Evolutionary conservation across 345 rosid genomes (phyloP).

Genomic region (Euphorbia tirucalli): DNA sequence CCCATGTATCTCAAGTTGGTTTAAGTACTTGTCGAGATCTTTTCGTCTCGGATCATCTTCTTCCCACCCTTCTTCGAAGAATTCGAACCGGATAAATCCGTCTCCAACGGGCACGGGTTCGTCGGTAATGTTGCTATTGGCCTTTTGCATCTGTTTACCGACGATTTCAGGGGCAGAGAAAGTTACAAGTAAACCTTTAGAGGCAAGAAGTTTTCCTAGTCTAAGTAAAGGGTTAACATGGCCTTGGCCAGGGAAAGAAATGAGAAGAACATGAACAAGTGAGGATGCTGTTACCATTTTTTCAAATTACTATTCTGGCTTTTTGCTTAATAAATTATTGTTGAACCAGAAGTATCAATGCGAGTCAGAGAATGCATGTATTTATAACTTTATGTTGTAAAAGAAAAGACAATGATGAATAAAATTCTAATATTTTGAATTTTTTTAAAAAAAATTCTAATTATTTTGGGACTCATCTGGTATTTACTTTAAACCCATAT

Average conservation of each 20-base stretch:
- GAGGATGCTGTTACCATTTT: constrained; percentile 3
- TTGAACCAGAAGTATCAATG: too few relatives aligned
- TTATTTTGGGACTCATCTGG: too few relatives aligned
- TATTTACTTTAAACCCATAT: too few relatives aligned
- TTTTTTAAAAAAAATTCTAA: too few relatives aligned
- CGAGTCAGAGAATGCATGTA: too few relatives aligned
- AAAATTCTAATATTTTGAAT: too few relatives aligned
- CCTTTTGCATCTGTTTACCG: constrained; percentile 52
- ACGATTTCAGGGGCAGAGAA: constrained; percentile 46
- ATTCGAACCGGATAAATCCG: constrained; percentile 66
- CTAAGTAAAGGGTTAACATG: constrained; percentile 79
- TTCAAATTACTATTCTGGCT: too few relatives aligned
- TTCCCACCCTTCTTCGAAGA: constrained; percentile 59
- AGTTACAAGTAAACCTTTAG: constrained; percentile 75
- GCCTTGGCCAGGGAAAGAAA: constrained; percentile 84
- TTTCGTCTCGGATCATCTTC: constrained; percentile 48
- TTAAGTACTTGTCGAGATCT: constrained; percentile 35
- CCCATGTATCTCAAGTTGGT: constrained; percentile 53
- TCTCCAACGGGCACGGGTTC: constrained; percentile 54
- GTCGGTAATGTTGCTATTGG: constrained; percentile 41
- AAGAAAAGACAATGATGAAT: too few relatives aligned
- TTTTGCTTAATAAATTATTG: too few relatives aligned
- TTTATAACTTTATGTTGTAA: too few relatives aligned
- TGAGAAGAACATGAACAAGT: constrained; percentile 58
- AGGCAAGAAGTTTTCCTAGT: constrained; percentile 73